phyloP scores from a whole-genome alignment of 2,329 filamentous ascomycete genomes.

The Dothiorella sarmentorum region DNA sequence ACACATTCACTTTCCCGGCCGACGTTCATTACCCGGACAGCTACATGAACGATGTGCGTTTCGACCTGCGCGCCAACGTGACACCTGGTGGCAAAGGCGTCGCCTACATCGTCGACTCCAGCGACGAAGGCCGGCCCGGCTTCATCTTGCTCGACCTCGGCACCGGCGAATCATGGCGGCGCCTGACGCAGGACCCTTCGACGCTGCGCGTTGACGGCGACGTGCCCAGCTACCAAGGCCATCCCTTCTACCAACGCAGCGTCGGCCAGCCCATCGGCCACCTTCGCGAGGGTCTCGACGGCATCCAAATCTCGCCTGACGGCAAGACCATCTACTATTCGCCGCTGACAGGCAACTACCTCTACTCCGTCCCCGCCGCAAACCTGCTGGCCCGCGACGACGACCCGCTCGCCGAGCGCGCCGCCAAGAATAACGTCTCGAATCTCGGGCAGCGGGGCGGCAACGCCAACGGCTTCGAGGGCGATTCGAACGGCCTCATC shows the following conservation, averaged over 20 bases:
- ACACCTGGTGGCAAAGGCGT: slow-evolving; percentile 44
- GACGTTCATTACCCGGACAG: slow-evolving; percentile 44
- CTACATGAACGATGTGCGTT: slow-evolving; percentile 53
- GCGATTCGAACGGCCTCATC: slow-evolving; percentile 47
- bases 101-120: slow-evolving; percentile 52
- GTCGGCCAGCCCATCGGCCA: slow-evolving; percentile 33
- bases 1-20: slow-evolving; percentile 48
- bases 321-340: slow-evolving; percentile 46
- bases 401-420: slow-evolving; percentile 42
- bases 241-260: slow-evolving; percentile 41
- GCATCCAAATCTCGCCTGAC: slow-evolving; percentile 48
- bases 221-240: slow-evolving; percentile 46
- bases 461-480: slow-evolving; percentile 50
- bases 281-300: slow-evolving; percentile 47
- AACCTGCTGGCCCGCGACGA: slow-evolving; percentile 37
- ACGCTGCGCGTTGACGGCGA: slow-evolving; percentile 39
- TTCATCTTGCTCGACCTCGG: slow-evolving; percentile 51
- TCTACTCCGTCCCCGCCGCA: slow-evolving; percentile 46
- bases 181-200: slow-evolving; percentile 41
- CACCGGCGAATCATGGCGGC: slow-evolving; percentile 47
- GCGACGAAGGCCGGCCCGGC: slow-evolving; percentile 44
- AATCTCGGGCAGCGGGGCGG: slow-evolving; percentile 47
- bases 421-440: slow-evolving; percentile 46
- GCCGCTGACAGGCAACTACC: slow-evolving; percentile 40
- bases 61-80: slow-evolving; percentile 44